Base-by-base conservation (phyloP, 2,329 filamentous ascomycete genomes). In the Fusarium armeniacum region DNA sequence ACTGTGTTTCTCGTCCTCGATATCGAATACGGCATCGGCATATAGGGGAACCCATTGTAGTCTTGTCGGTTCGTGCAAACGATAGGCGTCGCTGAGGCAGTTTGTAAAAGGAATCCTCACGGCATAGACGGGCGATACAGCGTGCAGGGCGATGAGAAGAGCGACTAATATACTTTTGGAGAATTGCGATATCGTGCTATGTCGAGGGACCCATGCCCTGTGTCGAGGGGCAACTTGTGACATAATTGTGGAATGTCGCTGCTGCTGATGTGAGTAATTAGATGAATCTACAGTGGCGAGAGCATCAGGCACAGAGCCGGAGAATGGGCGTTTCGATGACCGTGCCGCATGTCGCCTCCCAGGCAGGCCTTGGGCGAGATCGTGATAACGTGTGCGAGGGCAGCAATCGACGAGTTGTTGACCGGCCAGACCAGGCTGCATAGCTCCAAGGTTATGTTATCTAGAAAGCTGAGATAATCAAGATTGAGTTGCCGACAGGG, bases 21-120 rank as follows among this genome's bases (percentile, higher is more conserved):
- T 84, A 73, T 93, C 86, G 82, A 97, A 97, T 22, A 82, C 81
- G 59, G 93, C 95, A 74, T 92, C 89, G 60, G 96, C 87, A 72
- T 87, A 89, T 36, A 90, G 79, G 4, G 96, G 94, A 15, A 89
- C 84, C 83, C 95, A 97, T 82, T 98, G 94, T 33, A 98, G 85
- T 66, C 86, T 86, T 36, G 82, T 79, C 16, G 91, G 87, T 11
- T 84, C 75, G 59, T 77, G 81, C 46, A 86, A 85, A 62, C 89
- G 83, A 76, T 91, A 86, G 54, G 86, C 85, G 62, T 86, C 83
- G 49, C 84, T 79, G 32, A 98, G 85, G 81, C 95, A 99, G 81
- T 98, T 97, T n/a, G 91, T 85, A 80, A 97, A 96, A 61, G 88
- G 84, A 65, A 98, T 82, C 73, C 89, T 87, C 45, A 89, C 93